These are phyloP conservation scores for Termitomyces sp. DNA, from an alignment of 768 basidiomycete genomes.

Conservation along the genomic window DNA sequence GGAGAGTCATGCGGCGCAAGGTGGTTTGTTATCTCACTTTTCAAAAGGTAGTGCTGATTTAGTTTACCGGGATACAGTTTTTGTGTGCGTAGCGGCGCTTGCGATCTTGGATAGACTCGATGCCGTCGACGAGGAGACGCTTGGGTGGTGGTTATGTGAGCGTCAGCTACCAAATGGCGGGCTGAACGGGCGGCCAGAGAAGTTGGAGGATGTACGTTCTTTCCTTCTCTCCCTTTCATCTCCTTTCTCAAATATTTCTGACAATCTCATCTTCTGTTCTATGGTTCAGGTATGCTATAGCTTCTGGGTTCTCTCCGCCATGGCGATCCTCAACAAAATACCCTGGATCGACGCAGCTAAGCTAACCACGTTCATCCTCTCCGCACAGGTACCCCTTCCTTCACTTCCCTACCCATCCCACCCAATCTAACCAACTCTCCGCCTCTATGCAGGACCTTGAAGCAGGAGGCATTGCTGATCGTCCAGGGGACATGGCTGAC, in stretches of 20 bases:
- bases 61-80: conserved; percentile 50
- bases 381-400: conserved; percentile 63
- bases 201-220: conserved; percentile 84
- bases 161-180: conserved; percentile 92
- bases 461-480: conserved; percentile 89
- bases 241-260: not conserved
- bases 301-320: conserved; percentile 90
- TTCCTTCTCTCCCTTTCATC: not conserved
- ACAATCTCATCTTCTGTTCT: not conserved
- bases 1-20: conserved; percentile 92
- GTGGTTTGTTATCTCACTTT: conserved; percentile 34
- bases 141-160: conserved; percentile 94
- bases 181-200: conserved; percentile 96
- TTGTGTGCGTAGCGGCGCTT: conserved; percentile 84
- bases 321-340: conserved; percentile 81
- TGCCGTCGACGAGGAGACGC: conserved; percentile 70
- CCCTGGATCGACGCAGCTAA: conserved; percentile 87
- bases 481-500: conserved; percentile 91
- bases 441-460: conserved; percentile 68
- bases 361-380: conserved; percentile 79
- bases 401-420: not conserved
- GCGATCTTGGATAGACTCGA: conserved; percentile 86
- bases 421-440: too few species aligned
- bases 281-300: conserved; percentile 86
- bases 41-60: not conserved